Conservation (phyloP, 805 yeast genomes). For the Saccharomycodes ludwigii region DNA sequence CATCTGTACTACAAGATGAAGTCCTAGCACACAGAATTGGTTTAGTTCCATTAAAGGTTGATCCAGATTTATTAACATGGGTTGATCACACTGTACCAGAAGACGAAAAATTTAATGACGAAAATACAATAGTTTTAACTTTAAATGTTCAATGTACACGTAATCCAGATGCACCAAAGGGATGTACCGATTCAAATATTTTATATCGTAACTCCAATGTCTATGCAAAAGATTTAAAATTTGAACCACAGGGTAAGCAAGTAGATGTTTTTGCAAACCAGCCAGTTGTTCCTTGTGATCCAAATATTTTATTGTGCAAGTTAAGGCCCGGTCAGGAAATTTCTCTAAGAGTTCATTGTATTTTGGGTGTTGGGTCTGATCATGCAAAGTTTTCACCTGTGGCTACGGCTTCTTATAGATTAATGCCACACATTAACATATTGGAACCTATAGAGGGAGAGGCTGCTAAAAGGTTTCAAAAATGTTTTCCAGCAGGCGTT, state of each 20-base stretch:
- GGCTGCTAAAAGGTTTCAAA: conserved; percentile 66
- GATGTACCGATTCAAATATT: conserved; percentile 69
- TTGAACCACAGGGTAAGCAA: conserved; percentile 88
- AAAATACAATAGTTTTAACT: conserved; percentile 76
- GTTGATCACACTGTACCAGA: conserved; percentile 54
- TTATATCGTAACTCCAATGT: conserved; percentile 75
- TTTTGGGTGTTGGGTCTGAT: conserved; percentile 84
- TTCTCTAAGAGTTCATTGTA: conserved; percentile 77
- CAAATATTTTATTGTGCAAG: conserved; percentile 82
- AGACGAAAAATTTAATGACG: conserved; percentile 66
- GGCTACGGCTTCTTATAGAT: conserved; percentile 88
- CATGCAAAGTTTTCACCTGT: conserved; percentile 98
- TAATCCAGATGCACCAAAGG: conserved; percentile 72
- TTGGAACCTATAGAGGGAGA: conserved; percentile 61
- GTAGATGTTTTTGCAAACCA: conserved; percentile 49
- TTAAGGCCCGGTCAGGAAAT: conserved; percentile 96
- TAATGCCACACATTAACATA: conserved; percentile 79
- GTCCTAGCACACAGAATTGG: conserved; percentile 94
- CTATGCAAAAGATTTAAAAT: conserved; percentile 80
- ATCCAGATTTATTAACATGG: conserved; percentile 85
- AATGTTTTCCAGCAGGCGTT: conserved; percentile 91
- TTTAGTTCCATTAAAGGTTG: conserved; percentile 76
- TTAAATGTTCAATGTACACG: conserved; percentile 75
- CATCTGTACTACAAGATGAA: conserved; percentile 95
- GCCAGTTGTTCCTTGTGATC: conserved; percentile 72